Base-by-base conservation (phyloP, 768 basidiomycete species). In the Omphalotus guepiniiformis region DNA sequence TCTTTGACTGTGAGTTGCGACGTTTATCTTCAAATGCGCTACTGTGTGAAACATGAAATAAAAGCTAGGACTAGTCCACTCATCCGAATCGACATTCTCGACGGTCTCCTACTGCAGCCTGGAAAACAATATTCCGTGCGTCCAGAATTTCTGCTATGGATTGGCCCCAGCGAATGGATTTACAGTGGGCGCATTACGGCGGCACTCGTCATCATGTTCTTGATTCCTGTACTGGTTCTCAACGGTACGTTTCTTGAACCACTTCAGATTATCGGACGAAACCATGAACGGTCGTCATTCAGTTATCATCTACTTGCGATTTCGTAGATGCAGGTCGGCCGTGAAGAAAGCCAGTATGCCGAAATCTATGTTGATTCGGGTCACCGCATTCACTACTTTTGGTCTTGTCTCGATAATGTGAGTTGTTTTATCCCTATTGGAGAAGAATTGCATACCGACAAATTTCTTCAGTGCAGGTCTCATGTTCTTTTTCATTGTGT, bases 311-410 rank as follows among this genome's bases (percentile, higher is more conserved):
- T 47, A 39, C 18, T n/a, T 23, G 16, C 3, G 15, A 13, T 27
- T 47, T 27, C 45, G 37, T n/a, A 47, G 38, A 15, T 11, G 38
- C 16, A 8, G 22, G 34, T 27, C 26, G 13, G 13, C 22, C 27
- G 9, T 47, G 19, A 21, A 25, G n/a, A 32, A 32, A 32, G 27
- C 21, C 8, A 25, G 35, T 18, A 39, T 21, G 12, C 21, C 22
- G n/a, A 47, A 8, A n/a, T 47, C 45, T 25, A 38, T 47, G 45
- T 47, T 47, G 36, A 36, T 38, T 15, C 22, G 45, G 26, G 36
- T 47, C 3, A 35, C 45, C 6, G 25, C 37, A n/a, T 47, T 47
- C 36, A 37, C 45, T 3, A 5, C 38, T 18, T 47, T 13, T 39
- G 36, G 45, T 22, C 22, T 47, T 3, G 28, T 47, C 15, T 12